Base-by-base conservation (phyloP, 2,329 filamentous ascomycete genomes). In the Anisogramma anomala region DNA sequence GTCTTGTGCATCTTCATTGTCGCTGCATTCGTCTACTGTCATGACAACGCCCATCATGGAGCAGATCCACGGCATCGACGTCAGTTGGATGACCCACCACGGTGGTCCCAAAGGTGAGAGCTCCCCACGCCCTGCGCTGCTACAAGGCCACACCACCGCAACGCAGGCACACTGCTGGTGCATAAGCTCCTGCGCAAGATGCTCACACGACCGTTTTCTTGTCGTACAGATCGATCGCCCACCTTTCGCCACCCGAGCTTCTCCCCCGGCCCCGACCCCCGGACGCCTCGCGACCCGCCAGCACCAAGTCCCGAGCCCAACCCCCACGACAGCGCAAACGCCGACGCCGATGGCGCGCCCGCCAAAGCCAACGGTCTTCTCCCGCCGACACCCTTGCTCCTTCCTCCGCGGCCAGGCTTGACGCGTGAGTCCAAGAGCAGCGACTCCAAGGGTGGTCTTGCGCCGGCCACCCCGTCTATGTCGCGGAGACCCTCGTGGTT, bases 401-500 rank as follows among this genome's bases (percentile, higher is more conserved):
- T 59, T 28, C 54, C 56, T 11, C 49, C 53, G 17, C 58, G 59
- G 10, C 53, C 56, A 4, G 53, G 53, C 10, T 52, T 58, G 19
- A 36, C 52, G n/a, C 57, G 58, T 35, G 57, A 61, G 23, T 25
- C 26, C 8, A 60, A 55, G 52, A 58, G 51, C 41, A 51, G 56
- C 42, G 55, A 52, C 41, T 50, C 61, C 27, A 19, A 30, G 27
- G 14, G 27, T 14, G 27, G 27, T 30, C 14, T 15, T 10, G 33
- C 31, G 15, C 38, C 31, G 13, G 13, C 52, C 41, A 45, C 55
- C 52, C 38, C 61, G 14, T 60, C 65, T 2, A 59, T 65, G 6
- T 64, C 67, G 33, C 69, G 76, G 39, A 74, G 86, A 49, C 80
- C 79, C 48, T 94, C 88, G 11, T 98, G 91, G 91, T 88, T 96